Evolutionary conservation across 2,329 filamentous ascomycete species (phyloP).

Genomic region (Biscogniauxia marginata): DNA sequence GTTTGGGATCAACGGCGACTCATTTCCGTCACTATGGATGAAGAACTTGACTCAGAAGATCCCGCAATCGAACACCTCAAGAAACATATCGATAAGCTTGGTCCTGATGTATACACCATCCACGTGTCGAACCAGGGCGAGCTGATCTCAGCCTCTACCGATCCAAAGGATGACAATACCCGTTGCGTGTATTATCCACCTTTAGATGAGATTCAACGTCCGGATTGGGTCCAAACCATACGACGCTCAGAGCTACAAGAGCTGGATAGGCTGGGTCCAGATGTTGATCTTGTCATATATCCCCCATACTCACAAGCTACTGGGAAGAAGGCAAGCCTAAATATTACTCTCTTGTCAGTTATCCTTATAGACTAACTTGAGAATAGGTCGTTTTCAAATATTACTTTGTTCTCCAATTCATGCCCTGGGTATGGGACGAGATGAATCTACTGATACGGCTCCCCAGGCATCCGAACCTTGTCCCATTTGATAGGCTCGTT

Average conservation of each 20-base stretch:
- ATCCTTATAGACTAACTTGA: too few species aligned
- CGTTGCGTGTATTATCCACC: conserved; percentile 26
- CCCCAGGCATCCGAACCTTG: conserved; percentile 29
- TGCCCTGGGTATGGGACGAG: conserved; percentile 33
- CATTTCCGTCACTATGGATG: conserved; percentile 31
- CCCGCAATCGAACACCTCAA: conserved; percentile 25
- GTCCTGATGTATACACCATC: conserved; percentile 19
- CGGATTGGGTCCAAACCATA: conserved; percentile 17
- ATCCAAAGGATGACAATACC: conserved; percentile 30
- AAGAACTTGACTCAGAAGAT: conserved; percentile 27
- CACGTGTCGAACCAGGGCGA: conserved; percentile 23
- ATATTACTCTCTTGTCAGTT: too few species aligned
- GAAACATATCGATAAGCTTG: conserved; percentile 13
- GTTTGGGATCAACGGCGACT: conserved; percentile 31
- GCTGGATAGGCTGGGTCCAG: conserved; percentile 28
- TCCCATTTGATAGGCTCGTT: conserved; percentile 26
- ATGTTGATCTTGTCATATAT: conserved; percentile 30
- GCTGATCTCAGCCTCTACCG: conserved; percentile 21
- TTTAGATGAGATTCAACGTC: conserved; percentile 16
- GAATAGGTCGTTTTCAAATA: conserved; percentile 40
- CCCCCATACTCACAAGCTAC: conserved; percentile 7
- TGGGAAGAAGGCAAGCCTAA: conserved; percentile 2
- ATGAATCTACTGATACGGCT: conserved; percentile 36
- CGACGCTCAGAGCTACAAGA: conserved; percentile 28
- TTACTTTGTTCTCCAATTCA: conserved; percentile 26